A percentile compares a stretch with the other conserved stretches of the same genome.
Evolutionary conservation across 1,284 basidiomycete species (phyloP).

Genomic region (Uromyces viciae-fabae): DNA sequence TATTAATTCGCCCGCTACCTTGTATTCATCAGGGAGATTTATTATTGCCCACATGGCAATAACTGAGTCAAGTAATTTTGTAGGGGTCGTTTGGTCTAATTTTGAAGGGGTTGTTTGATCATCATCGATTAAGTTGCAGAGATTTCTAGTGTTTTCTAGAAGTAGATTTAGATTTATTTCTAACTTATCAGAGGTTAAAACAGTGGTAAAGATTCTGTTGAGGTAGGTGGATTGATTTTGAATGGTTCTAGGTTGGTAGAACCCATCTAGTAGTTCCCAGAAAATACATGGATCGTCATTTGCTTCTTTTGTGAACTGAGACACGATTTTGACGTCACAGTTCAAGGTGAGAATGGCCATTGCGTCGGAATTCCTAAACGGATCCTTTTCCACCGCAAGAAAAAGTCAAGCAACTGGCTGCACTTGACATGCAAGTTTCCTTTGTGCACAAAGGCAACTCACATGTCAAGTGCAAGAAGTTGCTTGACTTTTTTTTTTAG

Average conservation of each 20-base stretch:
- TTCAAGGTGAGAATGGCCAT: neutral
- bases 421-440: no score
- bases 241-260: constrained; percentile 1
- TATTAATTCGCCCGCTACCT: neutral
- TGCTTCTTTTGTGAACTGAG: neutral
- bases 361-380: neutral
- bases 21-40: neutral
- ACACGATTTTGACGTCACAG: constrained; percentile 15
- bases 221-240: constrained; percentile 18
- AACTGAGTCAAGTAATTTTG: neutral
- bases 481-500: no score
- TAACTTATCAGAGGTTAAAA: neutral
- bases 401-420: no score
- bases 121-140: constrained; percentile 7
- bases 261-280: neutral
- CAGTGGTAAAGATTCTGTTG: neutral
- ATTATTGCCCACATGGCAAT: constrained; percentile 12
- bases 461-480: no score
- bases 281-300: neutral
- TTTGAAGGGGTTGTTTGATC: neutral
- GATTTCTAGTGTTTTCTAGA: neutral
- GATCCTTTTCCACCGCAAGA: no score
- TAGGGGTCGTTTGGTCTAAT: neutral
- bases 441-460: no score
- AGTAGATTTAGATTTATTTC: neutral